Conservation (phyloP, 2,329 filamentous ascomycete genomes). For the Diaporthe sp. region DNA sequence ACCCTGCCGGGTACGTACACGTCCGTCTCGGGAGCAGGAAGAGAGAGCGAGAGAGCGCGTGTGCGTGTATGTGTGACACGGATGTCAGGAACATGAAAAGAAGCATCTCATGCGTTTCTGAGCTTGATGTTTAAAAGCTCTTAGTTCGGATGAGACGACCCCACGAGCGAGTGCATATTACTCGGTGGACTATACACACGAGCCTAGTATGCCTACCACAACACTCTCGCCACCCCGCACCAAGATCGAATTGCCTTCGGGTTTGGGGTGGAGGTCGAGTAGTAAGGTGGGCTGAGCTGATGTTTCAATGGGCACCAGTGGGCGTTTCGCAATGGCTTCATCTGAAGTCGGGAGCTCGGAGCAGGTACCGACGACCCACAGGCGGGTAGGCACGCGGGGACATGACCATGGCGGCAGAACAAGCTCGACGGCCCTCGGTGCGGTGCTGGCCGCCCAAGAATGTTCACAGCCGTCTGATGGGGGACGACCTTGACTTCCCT, state of each 20-base stretch:
- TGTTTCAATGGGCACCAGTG: slow-evolving; percentile 26
- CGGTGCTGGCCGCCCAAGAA: not conserved
- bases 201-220: not conserved
- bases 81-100: slow-evolving; percentile 13
- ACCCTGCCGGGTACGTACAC: not conserved
- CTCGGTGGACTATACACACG: not conserved
- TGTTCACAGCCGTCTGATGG: slow-evolving; percentile 4
- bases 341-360: slow-evolving; percentile 33
- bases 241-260: not conserved
- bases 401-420: not conserved
- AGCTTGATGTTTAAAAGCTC: slow-evolving; percentile 14
- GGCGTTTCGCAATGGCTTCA: slow-evolving; percentile 40
- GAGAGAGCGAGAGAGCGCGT: not conserved
- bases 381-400: not conserved
- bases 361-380: not conserved
- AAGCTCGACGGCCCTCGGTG: not conserved
- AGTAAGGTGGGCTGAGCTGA: not conserved
- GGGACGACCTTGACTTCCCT: not conserved
- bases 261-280: not conserved
- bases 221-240: not conserved
- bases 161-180: not conserved
- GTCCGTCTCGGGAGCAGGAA: not conserved
- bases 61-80: not conserved
- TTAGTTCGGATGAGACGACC: slow-evolving; percentile 15
- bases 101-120: slow-evolving; percentile 19